Evolutionary conservation across 1,139 yeast species (phyloP).

Genomic region (Hyphopichia buzzinii): DNA sequence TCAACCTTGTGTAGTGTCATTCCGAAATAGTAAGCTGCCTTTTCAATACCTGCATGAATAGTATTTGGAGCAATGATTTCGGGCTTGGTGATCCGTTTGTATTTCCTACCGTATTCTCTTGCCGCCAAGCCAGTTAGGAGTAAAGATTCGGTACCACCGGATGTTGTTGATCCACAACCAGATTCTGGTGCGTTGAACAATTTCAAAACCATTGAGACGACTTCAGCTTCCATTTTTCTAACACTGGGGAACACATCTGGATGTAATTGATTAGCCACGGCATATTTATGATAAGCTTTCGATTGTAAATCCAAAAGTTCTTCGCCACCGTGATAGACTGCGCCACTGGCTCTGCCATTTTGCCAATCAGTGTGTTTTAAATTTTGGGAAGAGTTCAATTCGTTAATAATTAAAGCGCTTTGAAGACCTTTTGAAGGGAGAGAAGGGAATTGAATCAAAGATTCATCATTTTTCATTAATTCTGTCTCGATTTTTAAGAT

Average conservation of each 20-base stretch:
- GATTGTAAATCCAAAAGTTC: conserved; percentile 72
- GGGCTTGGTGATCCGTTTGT: conserved; percentile 65
- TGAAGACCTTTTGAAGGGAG: conserved; percentile 62
- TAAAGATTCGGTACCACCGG: conserved; percentile 97
- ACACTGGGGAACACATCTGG: conserved; percentile 98
- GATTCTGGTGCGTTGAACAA: conserved; percentile 71
- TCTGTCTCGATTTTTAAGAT: conserved; percentile 50
- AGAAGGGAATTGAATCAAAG: conserved; percentile 43
- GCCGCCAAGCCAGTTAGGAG: conserved; percentile 86
- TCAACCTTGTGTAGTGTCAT: conserved; percentile 83
- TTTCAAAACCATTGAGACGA: conserved; percentile 84
- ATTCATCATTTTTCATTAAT: conserved; percentile 51
- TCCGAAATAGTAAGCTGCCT: conserved; percentile 88
- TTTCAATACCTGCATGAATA: conserved; percentile 93
- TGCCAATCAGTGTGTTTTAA: conserved; percentile 78
- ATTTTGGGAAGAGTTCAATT: conserved; percentile 47
- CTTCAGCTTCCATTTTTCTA: conserved; percentile 94
- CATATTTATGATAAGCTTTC: conserved; percentile 68
- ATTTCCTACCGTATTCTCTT: conserved; percentile 56
- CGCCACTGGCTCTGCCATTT: conserved; percentile 86
- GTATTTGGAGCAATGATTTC: conserved; percentile 89
- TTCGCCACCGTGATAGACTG: conserved; percentile 92
- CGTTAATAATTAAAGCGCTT: conserved; percentile 38
- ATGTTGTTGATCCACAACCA: conserved; percentile 87
- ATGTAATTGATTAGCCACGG: conserved; percentile 91